Evolutionary conservation across 225 moss, liverwort and hornwort species (phyloP).

Genomic region (Physcomitrellopsis africana): DNA sequence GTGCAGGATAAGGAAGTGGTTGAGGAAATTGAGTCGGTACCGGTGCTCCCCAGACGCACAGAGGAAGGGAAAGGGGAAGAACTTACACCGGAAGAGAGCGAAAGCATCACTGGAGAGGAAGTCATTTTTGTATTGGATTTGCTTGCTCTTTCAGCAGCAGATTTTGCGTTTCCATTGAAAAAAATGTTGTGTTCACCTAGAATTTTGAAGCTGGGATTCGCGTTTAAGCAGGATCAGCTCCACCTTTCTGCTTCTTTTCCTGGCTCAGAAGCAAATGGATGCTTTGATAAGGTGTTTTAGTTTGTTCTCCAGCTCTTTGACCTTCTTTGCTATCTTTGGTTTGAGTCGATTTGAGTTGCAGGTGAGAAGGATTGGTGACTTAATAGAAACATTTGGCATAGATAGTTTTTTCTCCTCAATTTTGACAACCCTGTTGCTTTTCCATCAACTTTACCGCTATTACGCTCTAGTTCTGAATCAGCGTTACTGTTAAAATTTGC

Average conservation of each 20-base stretch:
- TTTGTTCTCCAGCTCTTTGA: conserved; percentile 14
- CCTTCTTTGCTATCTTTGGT: conserved; percentile 22
- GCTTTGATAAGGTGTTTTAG: conserved; percentile 87
- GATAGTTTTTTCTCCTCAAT: conserved; percentile 6
- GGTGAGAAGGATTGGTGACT: conserved; percentile 13
- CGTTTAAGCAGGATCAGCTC: conserved; percentile 83
- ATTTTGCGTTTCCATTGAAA: conserved; percentile 69
- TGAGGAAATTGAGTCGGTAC: conserved; percentile 29
- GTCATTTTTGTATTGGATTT: conserved; percentile 87
- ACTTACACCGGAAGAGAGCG: conserved; percentile 45
- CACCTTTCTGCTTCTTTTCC: conserved; percentile 82
- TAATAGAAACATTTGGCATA: background rate
- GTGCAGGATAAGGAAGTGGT: conserved; percentile 22
- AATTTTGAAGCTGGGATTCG: conserved; percentile 89
- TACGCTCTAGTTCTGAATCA: conserved; percentile 16
- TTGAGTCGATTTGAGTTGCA: conserved; percentile 21
- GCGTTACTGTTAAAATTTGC: conserved; percentile 25
- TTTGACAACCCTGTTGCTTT: background rate
- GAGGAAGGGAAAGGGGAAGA: conserved; percentile 28
- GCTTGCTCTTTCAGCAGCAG: conserved; percentile 60
- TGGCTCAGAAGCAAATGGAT: conserved; percentile 67
- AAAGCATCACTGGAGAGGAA: conserved; percentile 54
- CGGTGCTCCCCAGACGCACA: conserved; percentile 22
- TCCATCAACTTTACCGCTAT: conserved; percentile 12
- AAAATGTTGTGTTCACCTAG: conserved; percentile 69